phyloP scores from a whole-genome alignment of 495 filamentous ascomycete genomes.

The Xylaria bambusicola region DNA sequence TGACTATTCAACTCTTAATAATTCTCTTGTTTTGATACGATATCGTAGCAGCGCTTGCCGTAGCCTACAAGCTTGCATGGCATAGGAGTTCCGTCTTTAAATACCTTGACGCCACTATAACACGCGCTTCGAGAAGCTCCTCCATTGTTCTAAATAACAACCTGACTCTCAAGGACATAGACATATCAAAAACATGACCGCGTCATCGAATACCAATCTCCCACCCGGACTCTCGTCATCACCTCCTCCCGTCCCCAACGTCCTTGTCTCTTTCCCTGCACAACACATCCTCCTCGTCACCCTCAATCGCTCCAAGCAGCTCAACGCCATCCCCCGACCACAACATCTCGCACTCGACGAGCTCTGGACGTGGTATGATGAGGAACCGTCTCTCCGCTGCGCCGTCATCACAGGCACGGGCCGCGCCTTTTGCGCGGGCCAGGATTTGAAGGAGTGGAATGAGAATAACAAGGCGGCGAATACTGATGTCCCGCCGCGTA shows the following conservation, averaged over 20 bases:
- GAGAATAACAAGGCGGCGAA: constrained; percentile 37
- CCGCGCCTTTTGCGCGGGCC: constrained; percentile 60
- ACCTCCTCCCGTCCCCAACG: constrained; percentile 41
- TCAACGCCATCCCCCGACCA: constrained; percentile 58
- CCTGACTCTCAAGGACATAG: not conserved
- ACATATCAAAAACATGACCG: constrained; percentile 21
- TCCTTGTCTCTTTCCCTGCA: constrained; percentile 55
- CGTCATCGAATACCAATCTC: constrained; percentile 16
- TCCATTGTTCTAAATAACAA: too few species aligned
- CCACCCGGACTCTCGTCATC: constrained; percentile 27
- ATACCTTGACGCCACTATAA: too few species aligned
- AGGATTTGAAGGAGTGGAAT: constrained; percentile 54
- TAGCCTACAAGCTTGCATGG: too few species aligned
- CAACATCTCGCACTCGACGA: constrained; percentile 54
- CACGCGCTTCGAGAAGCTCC: too few species aligned
- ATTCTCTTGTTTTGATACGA: too few species aligned
- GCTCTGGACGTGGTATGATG: constrained; percentile 62
- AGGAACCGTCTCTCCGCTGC: constrained; percentile 55
- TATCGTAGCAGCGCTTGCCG: too few species aligned
- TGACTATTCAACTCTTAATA: too few species aligned
- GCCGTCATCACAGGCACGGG: constrained; percentile 58
- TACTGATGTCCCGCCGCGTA: too few species aligned
- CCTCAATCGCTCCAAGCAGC: constrained; percentile 58
- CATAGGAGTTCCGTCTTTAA: too few species aligned
- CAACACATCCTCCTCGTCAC: constrained; percentile 62